A percentile compares a stretch with the other conserved stretches of the same genome.
phyloP scores from a whole-genome alignment of 768 basidiomycete genomes.

The Tulasnella sp. region DNA sequence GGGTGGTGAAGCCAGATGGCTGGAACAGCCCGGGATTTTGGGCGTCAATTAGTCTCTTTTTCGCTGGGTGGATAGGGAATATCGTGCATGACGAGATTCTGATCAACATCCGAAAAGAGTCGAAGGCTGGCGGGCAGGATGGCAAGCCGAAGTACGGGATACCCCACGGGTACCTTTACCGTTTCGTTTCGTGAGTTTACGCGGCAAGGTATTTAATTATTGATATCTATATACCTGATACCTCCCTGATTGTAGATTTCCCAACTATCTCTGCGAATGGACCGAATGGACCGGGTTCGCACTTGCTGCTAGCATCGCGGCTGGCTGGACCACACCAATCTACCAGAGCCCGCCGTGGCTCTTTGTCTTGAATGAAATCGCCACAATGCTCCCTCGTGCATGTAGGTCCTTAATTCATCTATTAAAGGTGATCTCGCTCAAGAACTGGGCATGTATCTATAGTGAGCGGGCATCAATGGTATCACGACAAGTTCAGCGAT shows the following conservation, averaged over 20 bases:
- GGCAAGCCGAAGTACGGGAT: constrained; percentile 64
- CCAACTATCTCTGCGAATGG: constrained; percentile 96
- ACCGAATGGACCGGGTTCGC: constrained; percentile 90
- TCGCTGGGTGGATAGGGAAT: constrained; percentile 73
- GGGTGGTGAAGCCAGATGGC: constrained; percentile 47
- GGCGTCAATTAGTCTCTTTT: constrained; percentile 68
- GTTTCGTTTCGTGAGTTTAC: constrained; percentile 60
- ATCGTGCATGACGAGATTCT: constrained; percentile 89
- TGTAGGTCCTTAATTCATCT: constrained; percentile 40
- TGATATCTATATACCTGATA: neutral
- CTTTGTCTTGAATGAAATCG: constrained; percentile 73
- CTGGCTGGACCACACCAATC: constrained; percentile 37
- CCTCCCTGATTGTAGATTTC: too few relatives aligned
- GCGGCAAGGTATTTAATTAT: neutral
- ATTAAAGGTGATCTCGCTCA: neutral
- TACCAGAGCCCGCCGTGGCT: constrained; percentile 71
- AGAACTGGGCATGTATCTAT: constrained; percentile 4
- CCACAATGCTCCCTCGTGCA: constrained; percentile 80
- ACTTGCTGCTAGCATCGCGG: constrained; percentile 66
- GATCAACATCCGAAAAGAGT: constrained; percentile 67
- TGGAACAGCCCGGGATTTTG: constrained; percentile 52
- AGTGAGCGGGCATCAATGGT: constrained; percentile 80
- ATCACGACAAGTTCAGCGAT: constrained; percentile 70
- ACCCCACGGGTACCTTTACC: constrained; percentile 81
- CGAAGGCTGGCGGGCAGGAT: constrained; percentile 44